Conservation (phyloP, 345 rosid species). For the Psidium friedrichsthalianum region DNA sequence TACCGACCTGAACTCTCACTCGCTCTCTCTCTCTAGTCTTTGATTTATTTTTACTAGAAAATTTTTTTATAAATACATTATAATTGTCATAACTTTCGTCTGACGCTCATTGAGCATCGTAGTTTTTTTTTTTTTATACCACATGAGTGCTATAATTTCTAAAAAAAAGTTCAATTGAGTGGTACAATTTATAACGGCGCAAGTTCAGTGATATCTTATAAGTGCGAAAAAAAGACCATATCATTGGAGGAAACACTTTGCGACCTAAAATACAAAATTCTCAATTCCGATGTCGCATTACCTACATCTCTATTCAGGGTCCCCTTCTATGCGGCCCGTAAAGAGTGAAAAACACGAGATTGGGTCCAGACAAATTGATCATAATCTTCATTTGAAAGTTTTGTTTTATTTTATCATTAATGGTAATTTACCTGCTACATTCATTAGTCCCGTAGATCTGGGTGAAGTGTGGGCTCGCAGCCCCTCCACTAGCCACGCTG, state of each 20-base stretch:
- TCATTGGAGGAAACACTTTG: too few species aligned
- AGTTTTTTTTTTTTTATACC: too few species aligned
- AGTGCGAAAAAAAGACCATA: background rate
- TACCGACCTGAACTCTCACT: too few species aligned
- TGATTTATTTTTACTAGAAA: too few species aligned
- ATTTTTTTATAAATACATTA: too few species aligned
- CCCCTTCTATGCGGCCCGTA: background rate
- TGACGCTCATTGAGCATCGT: too few species aligned
- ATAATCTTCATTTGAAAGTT: background rate
- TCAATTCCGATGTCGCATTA: background rate
- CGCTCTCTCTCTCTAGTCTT: background rate
- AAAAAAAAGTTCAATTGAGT: too few species aligned
- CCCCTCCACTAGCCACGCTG: accelerated
- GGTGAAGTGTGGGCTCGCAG: background rate
- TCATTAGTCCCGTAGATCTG: background rate
- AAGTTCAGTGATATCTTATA: background rate
- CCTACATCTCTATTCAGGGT: background rate
- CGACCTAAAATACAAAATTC: background rate
- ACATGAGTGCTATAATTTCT: too few species aligned
- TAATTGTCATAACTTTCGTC: too few species aligned
- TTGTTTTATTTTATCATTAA: background rate
- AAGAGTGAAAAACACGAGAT: background rate
- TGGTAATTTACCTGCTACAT: background rate
- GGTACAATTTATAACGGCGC: too few species aligned
- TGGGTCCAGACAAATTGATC: background rate